Evolutionary conservation across 441 rosid genomes (phyloP).

Genomic region (Manihot esculenta): DNA sequence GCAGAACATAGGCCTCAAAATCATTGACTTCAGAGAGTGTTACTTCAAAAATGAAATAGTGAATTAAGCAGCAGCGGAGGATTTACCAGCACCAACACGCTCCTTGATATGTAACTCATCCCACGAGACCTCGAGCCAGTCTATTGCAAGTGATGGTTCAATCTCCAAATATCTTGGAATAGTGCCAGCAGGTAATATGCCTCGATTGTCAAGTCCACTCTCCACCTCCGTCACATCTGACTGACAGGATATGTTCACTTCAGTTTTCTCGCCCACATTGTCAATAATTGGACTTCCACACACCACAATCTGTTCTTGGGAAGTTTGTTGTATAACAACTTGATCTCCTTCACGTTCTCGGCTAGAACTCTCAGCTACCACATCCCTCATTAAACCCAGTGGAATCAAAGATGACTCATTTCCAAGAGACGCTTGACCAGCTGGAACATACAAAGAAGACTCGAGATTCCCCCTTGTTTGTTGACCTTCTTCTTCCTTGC

Average conservation of each 20-base stretch:
- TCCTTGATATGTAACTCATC: conserved; percentile 87
- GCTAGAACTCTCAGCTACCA: conserved; percentile 33
- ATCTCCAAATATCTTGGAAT: conserved; percentile 64
- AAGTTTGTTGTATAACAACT: conserved; percentile 27
- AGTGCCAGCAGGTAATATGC: conserved; percentile 37
- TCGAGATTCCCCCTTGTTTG: conserved; percentile 27
- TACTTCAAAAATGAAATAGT: neutral
- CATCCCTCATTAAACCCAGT: conserved; percentile 26
- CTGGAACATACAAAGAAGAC: conserved; percentile 26
- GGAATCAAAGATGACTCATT: conserved; percentile 36
- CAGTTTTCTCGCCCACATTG: conserved; percentile 34
- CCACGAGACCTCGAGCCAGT: conserved; percentile 97
- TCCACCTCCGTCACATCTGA: conserved; percentile 37
- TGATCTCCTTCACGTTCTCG: conserved; percentile 33
- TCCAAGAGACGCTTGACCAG: conserved; percentile 31
- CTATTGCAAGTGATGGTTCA: conserved; percentile 96
- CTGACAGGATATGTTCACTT: conserved; percentile 35
- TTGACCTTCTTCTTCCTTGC: conserved; percentile 37
- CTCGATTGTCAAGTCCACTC: conserved; percentile 35
- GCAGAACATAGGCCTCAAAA: neutral
- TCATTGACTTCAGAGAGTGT: conserved; percentile 6
- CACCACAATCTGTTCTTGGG: conserved; percentile 35
- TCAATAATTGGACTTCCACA: conserved; percentile 33
- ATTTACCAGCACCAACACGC: conserved; percentile 91
- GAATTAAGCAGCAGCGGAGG: conserved; percentile 17